Conservation (phyloP, 331 rosid species). For the Rosa hybrid region DNA sequence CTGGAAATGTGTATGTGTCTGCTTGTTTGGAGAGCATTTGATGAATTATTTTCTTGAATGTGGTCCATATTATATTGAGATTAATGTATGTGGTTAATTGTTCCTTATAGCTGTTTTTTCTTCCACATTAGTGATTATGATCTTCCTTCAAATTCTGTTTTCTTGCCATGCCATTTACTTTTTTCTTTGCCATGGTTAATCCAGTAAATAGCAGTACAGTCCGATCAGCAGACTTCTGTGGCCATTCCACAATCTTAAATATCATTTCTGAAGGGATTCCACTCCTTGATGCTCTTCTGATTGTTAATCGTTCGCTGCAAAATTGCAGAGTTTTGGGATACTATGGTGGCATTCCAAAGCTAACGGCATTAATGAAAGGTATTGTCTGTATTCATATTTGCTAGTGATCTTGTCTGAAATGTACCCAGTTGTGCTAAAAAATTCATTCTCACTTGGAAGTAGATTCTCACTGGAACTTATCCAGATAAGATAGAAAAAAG, state of each 20-base stretch:
- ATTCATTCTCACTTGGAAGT: neutral
- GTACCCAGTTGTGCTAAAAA: neutral
- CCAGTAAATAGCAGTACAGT: slow-evolving; percentile 61
- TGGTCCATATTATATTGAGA: neutral
- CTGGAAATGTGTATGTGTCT: neutral
- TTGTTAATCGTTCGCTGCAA: slow-evolving; percentile 73
- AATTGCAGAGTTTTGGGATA: slow-evolving; percentile 94
- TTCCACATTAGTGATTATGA: neutral
- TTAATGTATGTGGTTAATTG: neutral
- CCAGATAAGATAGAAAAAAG: neutral
- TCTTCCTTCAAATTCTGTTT: neutral
- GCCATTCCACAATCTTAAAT: slow-evolving; percentile 55
- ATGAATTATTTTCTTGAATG: neutral
- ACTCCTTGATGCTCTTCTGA: slow-evolving; percentile 73
- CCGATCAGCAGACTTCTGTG: slow-evolving; percentile 59
- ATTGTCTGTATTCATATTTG: slow-evolving; percentile 20
- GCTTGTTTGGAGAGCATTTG: neutral
- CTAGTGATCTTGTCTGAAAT: slow-evolving; percentile 7
- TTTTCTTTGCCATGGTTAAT: slow-evolving; percentile 36
- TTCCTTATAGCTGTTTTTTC: neutral
- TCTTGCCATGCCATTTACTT: slow-evolving; percentile 24
- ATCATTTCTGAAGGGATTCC: slow-evolving; percentile 78
- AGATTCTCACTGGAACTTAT: neutral
- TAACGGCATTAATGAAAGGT: slow-evolving; percentile 97
- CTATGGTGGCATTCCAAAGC: slow-evolving; percentile 87